A percentile compares a stretch with the other conserved stretches of the same genome.
Conservation (phyloP, 1,284 basidiomycete species). For the Irpex lacteus region DNA sequence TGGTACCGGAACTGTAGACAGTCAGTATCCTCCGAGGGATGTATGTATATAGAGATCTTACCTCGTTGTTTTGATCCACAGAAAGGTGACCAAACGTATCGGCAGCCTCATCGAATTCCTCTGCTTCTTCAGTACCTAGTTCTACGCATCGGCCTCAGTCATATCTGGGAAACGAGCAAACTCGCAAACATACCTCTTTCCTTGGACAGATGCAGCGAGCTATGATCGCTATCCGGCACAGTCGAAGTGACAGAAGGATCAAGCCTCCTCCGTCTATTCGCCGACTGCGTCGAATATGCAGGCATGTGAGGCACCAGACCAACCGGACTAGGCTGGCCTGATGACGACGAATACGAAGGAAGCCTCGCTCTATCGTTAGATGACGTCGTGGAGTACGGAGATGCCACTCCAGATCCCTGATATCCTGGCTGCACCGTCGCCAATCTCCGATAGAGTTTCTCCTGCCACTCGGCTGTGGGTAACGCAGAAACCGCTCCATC, state of each 20-base stretch:
- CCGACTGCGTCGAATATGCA: conserved; percentile 3
- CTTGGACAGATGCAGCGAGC: background rate
- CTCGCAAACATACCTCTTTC: background rate
- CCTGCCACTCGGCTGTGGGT: conserved; percentile 77
- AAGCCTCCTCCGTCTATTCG: background rate
- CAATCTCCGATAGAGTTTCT: conserved; percentile 58
- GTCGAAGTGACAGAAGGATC: background rate
- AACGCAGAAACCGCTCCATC: conserved; percentile 58
- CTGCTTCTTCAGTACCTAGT: conserved; percentile 23
- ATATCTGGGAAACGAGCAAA: background rate
- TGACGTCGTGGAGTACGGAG: conserved; percentile 6
- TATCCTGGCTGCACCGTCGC: conserved; percentile 20
- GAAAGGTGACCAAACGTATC: conserved; percentile 77
- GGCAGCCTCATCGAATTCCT: conserved; percentile 45
- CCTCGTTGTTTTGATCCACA: conserved; percentile 79
- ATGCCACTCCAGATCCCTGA: conserved; percentile 6
- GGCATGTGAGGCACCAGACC: conserved; percentile 9
- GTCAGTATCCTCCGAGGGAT: no score
- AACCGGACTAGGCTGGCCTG: conserved; percentile 10
- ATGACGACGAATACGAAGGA: conserved; percentile 8
- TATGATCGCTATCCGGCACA: background rate
- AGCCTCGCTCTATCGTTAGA: conserved; percentile 7
- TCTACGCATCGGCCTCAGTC: background rate
- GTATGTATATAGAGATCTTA: no score
- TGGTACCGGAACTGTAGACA: conserved; percentile 66